Conservation (phyloP, 1,284 basidiomycete genomes). For the Nidula niveotomentosa region DNA sequence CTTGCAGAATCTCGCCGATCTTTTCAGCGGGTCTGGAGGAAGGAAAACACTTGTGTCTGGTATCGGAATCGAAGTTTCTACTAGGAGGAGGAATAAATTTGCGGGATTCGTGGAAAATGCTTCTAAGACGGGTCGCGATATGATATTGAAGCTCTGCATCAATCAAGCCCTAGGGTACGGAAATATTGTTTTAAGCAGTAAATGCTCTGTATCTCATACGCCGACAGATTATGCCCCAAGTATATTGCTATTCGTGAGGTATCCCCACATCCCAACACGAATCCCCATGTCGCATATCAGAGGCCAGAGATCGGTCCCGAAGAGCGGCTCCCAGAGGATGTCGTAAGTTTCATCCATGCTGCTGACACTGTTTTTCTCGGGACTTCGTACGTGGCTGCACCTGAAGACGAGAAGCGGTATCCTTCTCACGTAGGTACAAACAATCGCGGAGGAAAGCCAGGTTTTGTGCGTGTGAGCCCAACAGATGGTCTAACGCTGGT, state of each 20-base stretch:
- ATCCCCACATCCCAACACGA: constrained; percentile 33
- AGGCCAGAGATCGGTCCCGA: constrained; percentile 26
- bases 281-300: constrained; percentile 35
- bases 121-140: constrained; percentile 14
- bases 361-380: constrained; percentile 59
- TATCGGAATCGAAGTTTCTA: constrained; percentile 59
- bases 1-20: constrained; percentile 30
- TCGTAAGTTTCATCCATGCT: constrained; percentile 44
- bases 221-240: constrained; percentile 60
- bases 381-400: constrained; percentile 43
- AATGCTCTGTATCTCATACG: background rate
- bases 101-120: constrained; percentile 34
- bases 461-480: constrained; percentile 57
- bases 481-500: constrained; percentile 54
- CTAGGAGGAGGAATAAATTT: constrained; percentile 61
- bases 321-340: constrained; percentile 46
- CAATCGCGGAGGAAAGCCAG: constrained; percentile 59
- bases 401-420: constrained; percentile 30
- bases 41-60: constrained; percentile 46
- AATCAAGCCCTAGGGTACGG: constrained; percentile 59
- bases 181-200: background rate
- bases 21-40: constrained; percentile 13
- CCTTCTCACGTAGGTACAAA: constrained; percentile 67
- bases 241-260: constrained; percentile 61
- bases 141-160: constrained; percentile 37